Evolutionary conservation across 208 protist genomes (phyloP).

Genomic region (Borovskyia barvae): DNA sequence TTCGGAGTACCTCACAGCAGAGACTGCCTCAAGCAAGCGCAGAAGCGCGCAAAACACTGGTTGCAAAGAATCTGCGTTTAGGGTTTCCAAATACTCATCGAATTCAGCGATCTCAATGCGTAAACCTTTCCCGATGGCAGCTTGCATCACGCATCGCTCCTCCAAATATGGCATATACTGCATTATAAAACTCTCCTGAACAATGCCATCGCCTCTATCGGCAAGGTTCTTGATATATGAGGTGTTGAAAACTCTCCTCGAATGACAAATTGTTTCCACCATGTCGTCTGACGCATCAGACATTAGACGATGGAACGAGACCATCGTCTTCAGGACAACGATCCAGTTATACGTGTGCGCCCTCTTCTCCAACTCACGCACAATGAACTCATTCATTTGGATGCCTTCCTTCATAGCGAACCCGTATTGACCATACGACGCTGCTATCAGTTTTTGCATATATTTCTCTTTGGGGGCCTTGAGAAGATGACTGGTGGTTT

Average conservation of each 20-base stretch:
- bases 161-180: slow-evolving; percentile 68
- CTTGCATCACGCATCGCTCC: slow-evolving; percentile 42
- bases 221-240: slow-evolving; percentile 56
- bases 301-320: slow-evolving; percentile 72
- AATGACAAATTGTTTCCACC: slow-evolving; percentile 45
- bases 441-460: slow-evolving; percentile 63
- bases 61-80: slow-evolving; percentile 36
- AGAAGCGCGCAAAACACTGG: slow-evolving; percentile 46
- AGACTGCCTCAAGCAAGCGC: slow-evolving; percentile 29
- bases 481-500: slow-evolving; percentile 80
- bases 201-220: slow-evolving; percentile 36
- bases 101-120: slow-evolving; percentile 59
- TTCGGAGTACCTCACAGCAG: slow-evolving; percentile 42
- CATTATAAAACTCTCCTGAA: slow-evolving; percentile 56
- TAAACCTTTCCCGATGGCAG: slow-evolving; percentile 22
- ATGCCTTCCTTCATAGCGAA: slow-evolving; percentile 19
- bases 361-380: slow-evolving; percentile 70
- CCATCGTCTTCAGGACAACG: slow-evolving; percentile 78
- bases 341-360: slow-evolving; percentile 85
- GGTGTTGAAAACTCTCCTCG: slow-evolving; percentile 45
- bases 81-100: slow-evolving; percentile 38
- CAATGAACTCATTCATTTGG: slow-evolving; percentile 56
- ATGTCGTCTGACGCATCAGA: slow-evolving; percentile 61
- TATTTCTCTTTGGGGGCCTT: slow-evolving; percentile 90
- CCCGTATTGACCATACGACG: slow-evolving; percentile 56